Conservation (phyloP, 371 early-diverging fungal species). For the Dinochytrium kinnereticum region DNA sequence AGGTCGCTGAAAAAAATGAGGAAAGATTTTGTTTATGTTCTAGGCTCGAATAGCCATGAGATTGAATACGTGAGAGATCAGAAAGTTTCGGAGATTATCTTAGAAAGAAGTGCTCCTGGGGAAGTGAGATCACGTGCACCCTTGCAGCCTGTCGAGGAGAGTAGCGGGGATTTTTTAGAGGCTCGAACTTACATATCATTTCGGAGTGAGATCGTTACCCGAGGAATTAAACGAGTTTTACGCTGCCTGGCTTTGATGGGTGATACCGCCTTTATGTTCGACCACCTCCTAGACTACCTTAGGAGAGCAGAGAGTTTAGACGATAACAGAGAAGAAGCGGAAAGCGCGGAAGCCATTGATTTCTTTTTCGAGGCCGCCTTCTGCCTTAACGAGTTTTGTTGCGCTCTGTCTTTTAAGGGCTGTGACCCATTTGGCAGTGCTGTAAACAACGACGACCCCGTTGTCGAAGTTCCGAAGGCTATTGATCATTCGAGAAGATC, state of each 20-base stretch:
- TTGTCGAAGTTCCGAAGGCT: no score
- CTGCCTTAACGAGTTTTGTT: slow-evolving; percentile 2
- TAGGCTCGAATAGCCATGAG: not conserved
- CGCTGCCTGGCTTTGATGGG: not conserved
- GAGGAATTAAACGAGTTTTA: not conserved
- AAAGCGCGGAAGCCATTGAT: not conserved
- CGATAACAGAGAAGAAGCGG: not conserved
- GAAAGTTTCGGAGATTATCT: not conserved
- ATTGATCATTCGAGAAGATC: not conserved
- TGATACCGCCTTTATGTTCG: not conserved
- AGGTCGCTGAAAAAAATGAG: not conserved
- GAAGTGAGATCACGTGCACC: no score
- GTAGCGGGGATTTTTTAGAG: not conserved
- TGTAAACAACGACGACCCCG: not conserved
- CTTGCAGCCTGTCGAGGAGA: not conserved
- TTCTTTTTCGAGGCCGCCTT: slow-evolving; percentile 4
- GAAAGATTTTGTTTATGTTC: not conserved
- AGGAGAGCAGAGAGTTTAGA: not conserved
- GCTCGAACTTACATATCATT: not conserved
- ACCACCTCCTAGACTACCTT: not conserved
- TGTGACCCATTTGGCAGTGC: no score
- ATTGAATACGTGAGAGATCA: not conserved
- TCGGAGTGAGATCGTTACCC: not conserved
- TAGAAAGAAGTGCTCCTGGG: no score
- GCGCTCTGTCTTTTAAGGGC: not conserved